phyloP scores from a whole-genome alignment of 1,284 basidiomycete genomes.

The Moesziomyces aphidis region DNA sequence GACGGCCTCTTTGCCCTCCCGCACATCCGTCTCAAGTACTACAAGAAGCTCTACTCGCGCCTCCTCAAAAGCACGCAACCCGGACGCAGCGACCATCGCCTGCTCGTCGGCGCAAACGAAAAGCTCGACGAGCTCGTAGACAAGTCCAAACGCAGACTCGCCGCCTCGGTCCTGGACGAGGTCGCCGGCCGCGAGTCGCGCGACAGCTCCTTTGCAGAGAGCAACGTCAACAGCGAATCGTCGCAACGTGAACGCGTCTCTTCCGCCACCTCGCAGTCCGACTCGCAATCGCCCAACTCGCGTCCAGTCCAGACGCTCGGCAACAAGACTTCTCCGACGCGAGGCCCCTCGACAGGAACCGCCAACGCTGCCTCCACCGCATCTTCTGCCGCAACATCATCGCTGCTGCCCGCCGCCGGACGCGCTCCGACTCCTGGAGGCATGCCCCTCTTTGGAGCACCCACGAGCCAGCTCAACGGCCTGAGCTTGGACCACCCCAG shows the following conservation, averaged over 20 bases:
- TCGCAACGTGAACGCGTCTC: conserved; percentile 46
- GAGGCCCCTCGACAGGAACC: conserved; percentile 5
- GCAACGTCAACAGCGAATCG: conserved; percentile 42
- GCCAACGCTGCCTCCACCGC: conserved; percentile 8
- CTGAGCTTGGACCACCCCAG: conserved; percentile 22
- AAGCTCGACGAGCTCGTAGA: conserved; percentile 81
- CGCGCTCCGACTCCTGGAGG: conserved; percentile 28
- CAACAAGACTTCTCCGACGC: conserved; percentile 13
- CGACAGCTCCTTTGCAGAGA: conserved; percentile 51
- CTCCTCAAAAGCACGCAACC: conserved; percentile 88
- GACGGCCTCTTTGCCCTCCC: conserved; percentile 89
- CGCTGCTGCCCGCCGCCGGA: conserved; percentile 11
- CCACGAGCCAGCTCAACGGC: conserved; percentile 22
- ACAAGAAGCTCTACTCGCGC: conserved; percentile 88
- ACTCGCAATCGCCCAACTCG: conserved; percentile 25
- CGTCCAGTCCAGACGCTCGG: conserved; percentile 20
- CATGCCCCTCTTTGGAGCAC: conserved; percentile 23
- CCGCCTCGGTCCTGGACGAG: conserved; percentile 51
- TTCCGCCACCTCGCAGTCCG: conserved; percentile 53
- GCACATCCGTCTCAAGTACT: conserved; percentile 85
- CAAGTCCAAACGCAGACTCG: conserved; percentile 70
- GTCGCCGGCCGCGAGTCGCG: conserved; percentile 36
- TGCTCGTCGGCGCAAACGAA: conserved; percentile 83
- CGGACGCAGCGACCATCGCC: conserved; percentile 85
- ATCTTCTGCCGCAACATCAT: conserved; percentile 1